Conservation (phyloP, 495 filamentous ascomycete species). For the Penicillium bialowiezense region DNA sequence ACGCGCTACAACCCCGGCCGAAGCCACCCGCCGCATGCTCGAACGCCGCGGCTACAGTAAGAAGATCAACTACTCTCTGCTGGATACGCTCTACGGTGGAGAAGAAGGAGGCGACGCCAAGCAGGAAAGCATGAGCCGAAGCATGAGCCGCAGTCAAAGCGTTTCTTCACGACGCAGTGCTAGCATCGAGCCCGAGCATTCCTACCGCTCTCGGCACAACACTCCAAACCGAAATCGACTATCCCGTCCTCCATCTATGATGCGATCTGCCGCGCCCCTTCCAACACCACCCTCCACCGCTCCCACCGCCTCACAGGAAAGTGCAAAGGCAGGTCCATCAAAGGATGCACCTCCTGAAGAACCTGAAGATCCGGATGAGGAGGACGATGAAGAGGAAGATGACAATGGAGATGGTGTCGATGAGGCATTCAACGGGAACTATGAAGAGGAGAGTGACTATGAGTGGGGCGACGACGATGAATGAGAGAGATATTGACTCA, state of each 20-base stretch:
- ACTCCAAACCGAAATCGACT: slow-evolving; percentile 17
- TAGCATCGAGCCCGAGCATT: slow-evolving; percentile 31
- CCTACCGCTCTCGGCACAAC: slow-evolving; percentile 22
- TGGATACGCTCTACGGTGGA: slow-evolving; percentile 47
- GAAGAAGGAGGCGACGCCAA: slow-evolving; percentile 35
- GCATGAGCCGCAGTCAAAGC: slow-evolving; percentile 39
- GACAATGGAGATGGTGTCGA: slow-evolving; percentile 36
- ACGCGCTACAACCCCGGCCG: slow-evolving; percentile 55
- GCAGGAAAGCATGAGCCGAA: slow-evolving; percentile 31
- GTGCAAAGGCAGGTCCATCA: neutral
- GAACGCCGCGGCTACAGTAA: slow-evolving; percentile 69
- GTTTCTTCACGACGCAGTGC: slow-evolving; percentile 37
- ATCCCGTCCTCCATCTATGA: slow-evolving; percentile 3
- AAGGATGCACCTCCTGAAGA: neutral
- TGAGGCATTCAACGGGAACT: slow-evolving; percentile 39
- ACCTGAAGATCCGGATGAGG: slow-evolving; percentile 28
- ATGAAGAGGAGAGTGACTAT: slow-evolving; percentile 36
- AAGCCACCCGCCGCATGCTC: slow-evolving; percentile 73
- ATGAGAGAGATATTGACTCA: too few relatives aligned
- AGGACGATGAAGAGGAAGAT: slow-evolving; percentile 31
- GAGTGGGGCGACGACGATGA: slow-evolving; percentile 19
- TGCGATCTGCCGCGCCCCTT: neutral
- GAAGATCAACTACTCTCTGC: slow-evolving; percentile 78
- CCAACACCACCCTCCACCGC: slow-evolving; percentile 19
- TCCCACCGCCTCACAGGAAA: slow-evolving; percentile 6